Evolutionary conservation across 768 basidiomycete species (phyloP).

Genomic region (Nidula microcarpa): DNA sequence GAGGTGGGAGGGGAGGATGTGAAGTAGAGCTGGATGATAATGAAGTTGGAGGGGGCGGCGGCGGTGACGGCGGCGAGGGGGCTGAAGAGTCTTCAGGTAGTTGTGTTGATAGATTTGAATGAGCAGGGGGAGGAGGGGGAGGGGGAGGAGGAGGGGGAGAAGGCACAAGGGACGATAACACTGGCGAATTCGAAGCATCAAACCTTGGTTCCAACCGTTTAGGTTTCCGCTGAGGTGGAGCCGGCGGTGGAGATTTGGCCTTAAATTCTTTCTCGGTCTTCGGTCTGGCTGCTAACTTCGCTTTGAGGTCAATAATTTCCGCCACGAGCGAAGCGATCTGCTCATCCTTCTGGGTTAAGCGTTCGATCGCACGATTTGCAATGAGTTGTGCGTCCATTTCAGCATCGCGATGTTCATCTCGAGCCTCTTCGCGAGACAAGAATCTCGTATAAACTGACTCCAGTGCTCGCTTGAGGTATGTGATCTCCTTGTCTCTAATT

Average conservation of each 20-base stretch:
- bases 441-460: constrained; percentile 87
- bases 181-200: neutral
- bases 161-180: neutral
- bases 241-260: constrained; percentile 59
- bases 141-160: neutral
- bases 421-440: constrained; percentile 48
- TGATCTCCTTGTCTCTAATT: constrained; percentile 68
- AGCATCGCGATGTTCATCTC: constrained; percentile 39
- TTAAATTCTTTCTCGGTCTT: constrained; percentile 74
- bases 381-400: constrained; percentile 68
- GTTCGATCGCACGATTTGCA: constrained; percentile 68
- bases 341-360: constrained; percentile 63
- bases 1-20: constrained; percentile 14
- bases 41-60: constrained; percentile 1
- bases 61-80: constrained; percentile 10
- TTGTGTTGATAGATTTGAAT: neutral
- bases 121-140: neutral
- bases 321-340: constrained; percentile 51
- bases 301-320: constrained; percentile 49
- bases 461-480: constrained; percentile 79
- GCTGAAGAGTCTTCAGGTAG: neutral
- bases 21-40: constrained; percentile 7
- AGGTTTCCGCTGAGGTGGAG: constrained; percentile 43
- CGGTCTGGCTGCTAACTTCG: constrained; percentile 47
- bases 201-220: constrained; percentile 15